phyloP scores from a whole-genome alignment of 2,329 filamentous ascomycete species.

The Diaporthe sp. region DNA sequence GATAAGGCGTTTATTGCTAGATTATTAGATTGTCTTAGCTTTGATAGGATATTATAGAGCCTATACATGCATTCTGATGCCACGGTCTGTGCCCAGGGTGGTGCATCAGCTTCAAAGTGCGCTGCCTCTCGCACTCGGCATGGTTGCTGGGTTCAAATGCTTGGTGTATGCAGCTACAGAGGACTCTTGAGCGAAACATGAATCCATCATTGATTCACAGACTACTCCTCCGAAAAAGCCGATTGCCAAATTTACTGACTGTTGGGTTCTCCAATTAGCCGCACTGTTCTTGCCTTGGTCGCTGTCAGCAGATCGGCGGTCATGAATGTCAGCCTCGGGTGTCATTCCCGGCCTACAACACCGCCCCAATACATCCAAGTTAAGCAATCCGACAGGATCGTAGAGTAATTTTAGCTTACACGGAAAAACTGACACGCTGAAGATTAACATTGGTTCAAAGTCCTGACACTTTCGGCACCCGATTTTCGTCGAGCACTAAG shows the following conservation, averaged over 20 bases:
- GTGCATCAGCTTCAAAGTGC: background rate
- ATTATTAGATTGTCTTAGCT: too few relatives aligned
- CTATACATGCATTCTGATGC: too few relatives aligned
- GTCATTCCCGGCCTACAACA: background rate
- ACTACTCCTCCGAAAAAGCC: rapidly evolving
- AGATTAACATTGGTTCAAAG: background rate
- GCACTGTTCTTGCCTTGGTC: too few relatives aligned
- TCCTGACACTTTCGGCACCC: constrained; percentile 8
- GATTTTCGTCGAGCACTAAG: background rate
- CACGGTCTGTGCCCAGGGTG: too few relatives aligned
- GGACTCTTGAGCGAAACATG: too few relatives aligned
- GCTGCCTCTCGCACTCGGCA: background rate
- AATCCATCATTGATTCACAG: background rate
- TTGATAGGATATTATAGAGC: background rate
- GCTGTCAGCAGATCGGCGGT: background rate
- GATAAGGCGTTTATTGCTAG: background rate
- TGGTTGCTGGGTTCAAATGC: background rate
- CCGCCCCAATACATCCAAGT: background rate
- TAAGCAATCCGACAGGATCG: too few relatives aligned
- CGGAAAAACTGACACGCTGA: background rate
- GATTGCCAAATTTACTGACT: background rate
- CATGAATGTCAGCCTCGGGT: background rate
- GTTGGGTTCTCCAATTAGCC: background rate
- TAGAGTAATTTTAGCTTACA: background rate
- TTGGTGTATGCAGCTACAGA: background rate